Conservation (phyloP, 441 rosid genomes). For the Corymbia calophylla region DNA sequence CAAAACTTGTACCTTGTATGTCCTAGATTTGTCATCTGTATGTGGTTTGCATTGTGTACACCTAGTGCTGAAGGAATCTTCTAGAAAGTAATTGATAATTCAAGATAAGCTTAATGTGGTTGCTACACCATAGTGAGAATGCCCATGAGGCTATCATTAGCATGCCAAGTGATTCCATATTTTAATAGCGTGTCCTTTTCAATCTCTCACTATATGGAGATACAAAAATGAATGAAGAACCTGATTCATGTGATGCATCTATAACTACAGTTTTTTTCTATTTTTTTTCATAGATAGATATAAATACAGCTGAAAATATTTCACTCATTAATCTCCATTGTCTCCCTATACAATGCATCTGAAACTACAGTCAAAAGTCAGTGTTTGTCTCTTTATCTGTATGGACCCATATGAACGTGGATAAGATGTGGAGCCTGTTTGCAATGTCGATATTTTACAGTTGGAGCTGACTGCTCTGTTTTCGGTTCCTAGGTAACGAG, state of each 20-base stretch:
- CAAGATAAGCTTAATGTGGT: neutral
- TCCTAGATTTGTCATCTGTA: neutral
- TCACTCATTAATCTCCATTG: neutral
- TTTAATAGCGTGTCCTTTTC: neutral
- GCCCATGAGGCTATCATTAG: neutral
- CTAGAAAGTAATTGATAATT: neutral
- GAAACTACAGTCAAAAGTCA: neutral
- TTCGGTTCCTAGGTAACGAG: constrained; percentile 47
- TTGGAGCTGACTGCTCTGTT: neutral
- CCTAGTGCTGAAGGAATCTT: neutral
- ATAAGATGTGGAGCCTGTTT: neutral
- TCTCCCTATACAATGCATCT: neutral
- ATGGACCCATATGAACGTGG: neutral
- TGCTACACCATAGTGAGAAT: neutral
- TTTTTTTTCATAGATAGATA: neutral
- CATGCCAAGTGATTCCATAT: neutral
- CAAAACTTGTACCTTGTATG: neutral
- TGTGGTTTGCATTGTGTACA: neutral
- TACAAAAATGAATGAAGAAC: neutral
- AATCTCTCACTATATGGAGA: neutral
- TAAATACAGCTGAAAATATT: neutral
- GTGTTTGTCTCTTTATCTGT: neutral
- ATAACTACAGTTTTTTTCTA: neutral
- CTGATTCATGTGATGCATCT: neutral
- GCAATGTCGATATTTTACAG: neutral